Percentiles rank a stretch among this genome's conserved stretches.
Conservation (phyloP, 129 eudicot genomes). For the Kitagawia praeruptora region DNA sequence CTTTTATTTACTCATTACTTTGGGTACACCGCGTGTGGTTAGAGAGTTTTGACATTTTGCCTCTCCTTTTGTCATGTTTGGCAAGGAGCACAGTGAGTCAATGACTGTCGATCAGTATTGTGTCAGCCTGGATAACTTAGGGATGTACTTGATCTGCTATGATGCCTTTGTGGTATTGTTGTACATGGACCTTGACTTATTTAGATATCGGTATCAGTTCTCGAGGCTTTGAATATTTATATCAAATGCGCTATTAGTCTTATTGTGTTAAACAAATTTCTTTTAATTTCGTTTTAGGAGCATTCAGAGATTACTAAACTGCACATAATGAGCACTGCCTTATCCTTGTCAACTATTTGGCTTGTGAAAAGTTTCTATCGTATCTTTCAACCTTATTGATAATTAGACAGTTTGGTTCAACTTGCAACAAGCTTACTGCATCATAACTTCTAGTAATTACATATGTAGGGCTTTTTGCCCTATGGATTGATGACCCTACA, state of each 20-base stretch:
- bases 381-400: neutral
- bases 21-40: too few species aligned
- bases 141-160: neutral
- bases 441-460: neutral
- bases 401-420: neutral
- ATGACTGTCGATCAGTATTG: neutral
- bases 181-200: too few species aligned
- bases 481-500: slow-evolving; percentile 26
- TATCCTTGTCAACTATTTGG: neutral
- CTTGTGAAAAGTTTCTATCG: neutral
- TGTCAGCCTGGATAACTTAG: neutral
- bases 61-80: neutral
- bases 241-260: too few species aligned
- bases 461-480: neutral
- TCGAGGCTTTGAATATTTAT: too few species aligned
- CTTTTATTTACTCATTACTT: neutral
- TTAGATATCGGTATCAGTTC: too few species aligned
- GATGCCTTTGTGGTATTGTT: neutral
- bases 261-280: too few species aligned
- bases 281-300: too few species aligned
- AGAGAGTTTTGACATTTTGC: neutral
- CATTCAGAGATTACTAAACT: too few species aligned
- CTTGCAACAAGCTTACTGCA: neutral
- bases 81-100: neutral
- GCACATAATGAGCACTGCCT: neutral